Evolutionary conservation across 2,329 filamentous ascomycete genomes (phyloP), one percentile per base, ranked within the genome.

Genomic region (Canariomyces notabilis): DNA sequence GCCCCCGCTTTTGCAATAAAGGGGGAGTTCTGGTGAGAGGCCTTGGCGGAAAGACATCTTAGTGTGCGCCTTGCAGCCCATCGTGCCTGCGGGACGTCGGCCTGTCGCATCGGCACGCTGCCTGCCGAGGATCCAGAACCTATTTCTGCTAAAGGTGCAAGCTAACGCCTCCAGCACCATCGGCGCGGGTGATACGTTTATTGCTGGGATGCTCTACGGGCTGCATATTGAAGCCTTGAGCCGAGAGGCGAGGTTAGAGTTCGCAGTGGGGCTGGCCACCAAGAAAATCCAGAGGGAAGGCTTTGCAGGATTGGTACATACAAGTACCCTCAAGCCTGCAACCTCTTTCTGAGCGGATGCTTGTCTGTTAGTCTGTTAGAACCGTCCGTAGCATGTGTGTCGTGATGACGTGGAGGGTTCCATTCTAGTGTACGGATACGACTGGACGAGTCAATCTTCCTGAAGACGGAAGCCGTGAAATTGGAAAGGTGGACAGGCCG

Each of bases 171-270:
- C 61, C 61, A 87, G 84, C 61, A 75, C 83, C 5, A 76, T 88
- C 50, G 85, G 85, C 44, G 85, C 85, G 35, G 85, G 85, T 54
- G 85, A 89, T 59, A 87, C 85, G 0, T 89, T 89, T 58, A 78
- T 85, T 53, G 85, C 84, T 26, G 84, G 83, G 49, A 79, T 85
- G 63, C 66, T 89, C 39, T 87, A 82, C 64, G 74, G 70, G 29
- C 63, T 86, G 50, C 73, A 72, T 52, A 55, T 59, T 35, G 57
- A 64, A 7, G 66, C 74, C 52, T 82, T 77, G 77, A 61, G 66
- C 55, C 48, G 37, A 22, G 43, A 51, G 44, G 48, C 42, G 38
- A 78, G 72, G 57, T 60, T 85, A 50, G 61, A 59, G 31, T 85
- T 85, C 64, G 82, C 82, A 37, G 84, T 83, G 54, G 70, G 75